These are phyloP conservation scores for Spencermartinsiella ligniputridi DNA, from an alignment of 1,139 yeast genomes.

Conservation along the genomic window DNA sequence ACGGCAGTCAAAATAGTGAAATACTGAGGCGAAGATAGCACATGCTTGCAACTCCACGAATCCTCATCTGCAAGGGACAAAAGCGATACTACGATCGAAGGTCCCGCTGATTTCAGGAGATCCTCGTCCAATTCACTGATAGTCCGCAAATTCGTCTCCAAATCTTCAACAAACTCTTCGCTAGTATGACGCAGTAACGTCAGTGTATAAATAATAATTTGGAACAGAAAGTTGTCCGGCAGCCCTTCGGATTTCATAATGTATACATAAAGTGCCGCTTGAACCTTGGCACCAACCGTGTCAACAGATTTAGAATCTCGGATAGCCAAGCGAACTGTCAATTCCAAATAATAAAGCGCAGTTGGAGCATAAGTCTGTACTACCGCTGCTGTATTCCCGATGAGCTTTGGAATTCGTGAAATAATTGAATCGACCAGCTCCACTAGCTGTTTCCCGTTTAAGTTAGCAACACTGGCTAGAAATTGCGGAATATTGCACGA, in stretches of 20 bases:
- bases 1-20: conserved; percentile 61
- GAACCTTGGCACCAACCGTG: conserved; percentile 13
- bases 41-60: conserved; percentile 40
- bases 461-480: conserved; percentile 34
- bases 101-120: conserved; percentile 14
- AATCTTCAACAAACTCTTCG: conserved; percentile 35
- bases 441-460: conserved; percentile 11
- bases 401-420: conserved; percentile 24
- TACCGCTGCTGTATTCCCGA: conserved; percentile 19
- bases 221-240: conserved; percentile 31
- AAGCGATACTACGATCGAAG: conserved; percentile 43
- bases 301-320: conserved; percentile 14
- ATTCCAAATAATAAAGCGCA: conserved; percentile 23
- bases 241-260: conserved; percentile 24
- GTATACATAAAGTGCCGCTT: conserved; percentile 16
- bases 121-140: conserved; percentile 14
- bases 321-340: conserved; percentile 21
- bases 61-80: conserved; percentile 49
- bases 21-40: conserved; percentile 41
- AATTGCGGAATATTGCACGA: conserved; percentile 56
- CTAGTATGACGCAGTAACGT: conserved; percentile 36
- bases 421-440: conserved; percentile 21
- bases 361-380: conserved; percentile 23
- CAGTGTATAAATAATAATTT: conserved; percentile 25
- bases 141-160: conserved; percentile 23